Percentiles rank a stretch among this genome's conserved stretches.
Evolutionary conservation across 2,329 filamentous ascomycete species (phyloP).

Genomic region (Sporothrix brunneoviolacea): DNA sequence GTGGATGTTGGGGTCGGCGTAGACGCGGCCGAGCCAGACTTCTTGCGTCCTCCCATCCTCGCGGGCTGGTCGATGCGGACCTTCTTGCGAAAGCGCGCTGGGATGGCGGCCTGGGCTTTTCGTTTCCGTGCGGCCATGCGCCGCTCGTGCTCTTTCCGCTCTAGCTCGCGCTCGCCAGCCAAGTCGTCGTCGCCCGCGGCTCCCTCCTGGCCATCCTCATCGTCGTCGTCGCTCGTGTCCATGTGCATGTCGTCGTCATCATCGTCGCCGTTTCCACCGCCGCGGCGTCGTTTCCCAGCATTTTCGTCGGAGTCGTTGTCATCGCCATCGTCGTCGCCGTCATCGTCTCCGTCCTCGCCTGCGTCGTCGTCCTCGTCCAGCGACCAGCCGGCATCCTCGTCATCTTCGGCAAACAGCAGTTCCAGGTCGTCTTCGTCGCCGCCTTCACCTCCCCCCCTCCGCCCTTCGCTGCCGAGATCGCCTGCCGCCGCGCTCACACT

Average conservation of each 20-base stretch:
- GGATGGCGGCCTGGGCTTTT: slow-evolving; percentile 69
- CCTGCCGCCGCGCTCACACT: slow-evolving; percentile 54
- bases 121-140: slow-evolving; percentile 65
- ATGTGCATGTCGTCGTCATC: slow-evolving; percentile 68
- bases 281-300: background rate
- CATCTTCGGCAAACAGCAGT: slow-evolving; percentile 68
- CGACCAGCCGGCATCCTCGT: slow-evolving; percentile 61
- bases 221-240: slow-evolving; percentile 79
- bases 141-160: slow-evolving; percentile 66
- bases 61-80: slow-evolving; percentile 64
- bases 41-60: too few species aligned
- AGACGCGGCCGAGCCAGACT: slow-evolving; percentile 11
- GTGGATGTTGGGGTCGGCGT: slow-evolving; percentile 7
- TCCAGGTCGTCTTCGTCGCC: slow-evolving; percentile 57
- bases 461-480: background rate
- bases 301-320: slow-evolving; percentile 48
- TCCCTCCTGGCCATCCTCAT: slow-evolving; percentile 63
- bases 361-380: slow-evolving; percentile 62
- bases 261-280: slow-evolving; percentile 37
- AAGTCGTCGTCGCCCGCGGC: slow-evolving; percentile 54
- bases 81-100: slow-evolving; percentile 65
- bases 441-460: slow-evolving; percentile 1
- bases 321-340: slow-evolving; percentile 42
- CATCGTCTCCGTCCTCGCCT: slow-evolving; percentile 74
- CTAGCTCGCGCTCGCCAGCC: slow-evolving; percentile 80